Conservation (phyloP, 2,329 filamentous ascomycete genomes). For the Pseudocercospora eumusae region DNA sequence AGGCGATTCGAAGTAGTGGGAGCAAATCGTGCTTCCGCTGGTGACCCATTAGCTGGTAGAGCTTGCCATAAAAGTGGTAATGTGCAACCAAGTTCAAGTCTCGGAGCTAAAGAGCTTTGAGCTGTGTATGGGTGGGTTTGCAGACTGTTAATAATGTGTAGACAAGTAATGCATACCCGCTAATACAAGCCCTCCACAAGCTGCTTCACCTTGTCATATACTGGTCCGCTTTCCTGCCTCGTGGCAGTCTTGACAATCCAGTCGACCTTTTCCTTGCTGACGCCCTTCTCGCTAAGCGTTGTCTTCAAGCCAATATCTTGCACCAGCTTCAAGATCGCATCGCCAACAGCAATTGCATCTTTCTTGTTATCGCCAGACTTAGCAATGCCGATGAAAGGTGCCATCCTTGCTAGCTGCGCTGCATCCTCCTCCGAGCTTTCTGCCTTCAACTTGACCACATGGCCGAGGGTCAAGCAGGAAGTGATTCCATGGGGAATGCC, state of each 20-base stretch:
- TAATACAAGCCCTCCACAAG: constrained; percentile 49
- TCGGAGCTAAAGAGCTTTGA: too few relatives aligned
- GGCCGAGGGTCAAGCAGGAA: constrained; percentile 56
- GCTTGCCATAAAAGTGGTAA: too few relatives aligned
- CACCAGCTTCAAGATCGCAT: constrained; percentile 49
- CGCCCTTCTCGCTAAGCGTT: constrained; percentile 50
- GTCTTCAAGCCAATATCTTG: constrained; percentile 47
- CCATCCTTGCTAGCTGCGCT: constrained; percentile 48
- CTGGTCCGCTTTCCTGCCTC: constrained; percentile 44
- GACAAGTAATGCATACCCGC: neutral
- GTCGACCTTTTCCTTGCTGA: constrained; percentile 46
- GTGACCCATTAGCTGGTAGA: too few relatives aligned
- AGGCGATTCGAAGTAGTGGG: too few relatives aligned
- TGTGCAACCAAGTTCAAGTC: too few relatives aligned
- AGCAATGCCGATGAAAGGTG: constrained; percentile 48
- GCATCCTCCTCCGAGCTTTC: constrained; percentile 47
- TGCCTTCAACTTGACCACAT: constrained; percentile 57
- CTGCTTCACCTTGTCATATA: constrained; percentile 47
- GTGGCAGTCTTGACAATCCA: constrained; percentile 50
- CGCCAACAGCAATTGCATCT: constrained; percentile 50
- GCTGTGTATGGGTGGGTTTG: too few relatives aligned
- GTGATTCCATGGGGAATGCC: constrained; percentile 60
- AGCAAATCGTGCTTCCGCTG: too few relatives aligned
- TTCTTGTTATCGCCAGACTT: constrained; percentile 44
- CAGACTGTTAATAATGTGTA: too few relatives aligned